A percentile compares a stretch with the other conserved stretches of the same genome.
phyloP scores from a whole-genome alignment of 2,329 filamentous ascomycete species.

The Clonostachys solani region DNA sequence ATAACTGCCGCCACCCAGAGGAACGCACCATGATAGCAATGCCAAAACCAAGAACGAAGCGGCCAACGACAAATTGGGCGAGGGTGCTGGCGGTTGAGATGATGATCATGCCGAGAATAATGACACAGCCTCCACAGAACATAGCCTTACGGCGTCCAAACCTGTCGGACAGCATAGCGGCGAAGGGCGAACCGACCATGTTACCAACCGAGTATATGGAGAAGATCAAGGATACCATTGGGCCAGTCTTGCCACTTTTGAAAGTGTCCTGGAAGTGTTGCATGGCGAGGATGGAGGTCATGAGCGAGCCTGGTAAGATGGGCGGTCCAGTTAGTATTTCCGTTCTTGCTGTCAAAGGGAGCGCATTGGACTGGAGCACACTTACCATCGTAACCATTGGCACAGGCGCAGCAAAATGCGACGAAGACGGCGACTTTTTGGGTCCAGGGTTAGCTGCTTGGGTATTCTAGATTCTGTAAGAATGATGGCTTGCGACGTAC shows the following conservation, averaged over 20 bases:
- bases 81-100: constrained; percentile 8
- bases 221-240: constrained; percentile 6
- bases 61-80: constrained; percentile 8
- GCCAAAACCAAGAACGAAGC: constrained; percentile 8
- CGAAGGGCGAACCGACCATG: constrained; percentile 3
- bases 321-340: too few relatives aligned
- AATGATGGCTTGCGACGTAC: too few relatives aligned
- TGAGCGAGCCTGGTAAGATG: constrained; percentile 5
- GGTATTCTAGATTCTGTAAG: too few relatives aligned
- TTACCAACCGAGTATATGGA: constrained; percentile 11
- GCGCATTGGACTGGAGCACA: too few relatives aligned
- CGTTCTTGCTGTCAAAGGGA: too few relatives aligned
- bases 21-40: constrained; percentile 1
- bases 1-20: too few relatives aligned
- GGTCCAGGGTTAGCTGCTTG: too few relatives aligned
- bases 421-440: too few relatives aligned
- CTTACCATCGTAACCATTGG: too few relatives aligned
- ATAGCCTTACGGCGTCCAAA: constrained; percentile 9
- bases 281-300: constrained; percentile 11
- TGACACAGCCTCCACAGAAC: constrained; percentile 7
- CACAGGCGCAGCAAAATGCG: too few relatives aligned
- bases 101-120: constrained; percentile 10
- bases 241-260: constrained; percentile 7
- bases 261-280: constrained; percentile 8
- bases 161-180: constrained; percentile 1